phyloP scores from a whole-genome alignment of 225 moss, liverwort and hornwort genomes.

The Thuidium tamariscinum region DNA sequence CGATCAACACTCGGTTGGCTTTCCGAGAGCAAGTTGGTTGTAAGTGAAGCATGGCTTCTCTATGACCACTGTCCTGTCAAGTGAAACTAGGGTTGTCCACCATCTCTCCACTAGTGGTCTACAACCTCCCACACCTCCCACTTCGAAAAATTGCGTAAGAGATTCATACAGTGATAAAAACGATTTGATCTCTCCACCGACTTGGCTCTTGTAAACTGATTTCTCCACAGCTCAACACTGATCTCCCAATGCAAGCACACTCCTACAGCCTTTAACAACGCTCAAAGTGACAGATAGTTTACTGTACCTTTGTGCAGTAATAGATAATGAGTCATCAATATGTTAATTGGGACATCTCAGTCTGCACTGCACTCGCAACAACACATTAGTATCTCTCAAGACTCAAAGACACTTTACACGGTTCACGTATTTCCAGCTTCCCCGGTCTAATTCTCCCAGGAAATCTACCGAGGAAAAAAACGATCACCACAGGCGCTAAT shows the following conservation, averaged over 20 bases:
- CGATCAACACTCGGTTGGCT: neutral
- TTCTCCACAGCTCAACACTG: neutral
- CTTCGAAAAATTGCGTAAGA: neutral
- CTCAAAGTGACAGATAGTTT: neutral
- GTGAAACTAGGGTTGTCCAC: neutral
- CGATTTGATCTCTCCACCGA: neutral
- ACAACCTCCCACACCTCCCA: neutral
- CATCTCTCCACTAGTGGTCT: neutral
- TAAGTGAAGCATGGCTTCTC: neutral
- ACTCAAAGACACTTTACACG: neutral
- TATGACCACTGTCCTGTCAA: neutral
- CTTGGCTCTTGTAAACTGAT: neutral
- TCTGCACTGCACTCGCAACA: neutral
- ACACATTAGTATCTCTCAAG: neutral
- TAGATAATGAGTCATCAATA: neutral
- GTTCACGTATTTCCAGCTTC: neutral
- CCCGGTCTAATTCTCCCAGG: neutral
- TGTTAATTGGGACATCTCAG: neutral
- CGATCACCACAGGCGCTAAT: neutral
- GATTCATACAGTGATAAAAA: neutral
- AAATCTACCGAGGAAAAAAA: neutral
- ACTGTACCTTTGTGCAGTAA: neutral
- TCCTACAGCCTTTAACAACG: neutral
- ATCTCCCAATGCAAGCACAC: neutral
- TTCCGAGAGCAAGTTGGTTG: neutral